Evolutionary conservation across 2,329 filamentous ascomycete genomes (phyloP).

Genomic region (Pseudocercospora fijiensis): DNA sequence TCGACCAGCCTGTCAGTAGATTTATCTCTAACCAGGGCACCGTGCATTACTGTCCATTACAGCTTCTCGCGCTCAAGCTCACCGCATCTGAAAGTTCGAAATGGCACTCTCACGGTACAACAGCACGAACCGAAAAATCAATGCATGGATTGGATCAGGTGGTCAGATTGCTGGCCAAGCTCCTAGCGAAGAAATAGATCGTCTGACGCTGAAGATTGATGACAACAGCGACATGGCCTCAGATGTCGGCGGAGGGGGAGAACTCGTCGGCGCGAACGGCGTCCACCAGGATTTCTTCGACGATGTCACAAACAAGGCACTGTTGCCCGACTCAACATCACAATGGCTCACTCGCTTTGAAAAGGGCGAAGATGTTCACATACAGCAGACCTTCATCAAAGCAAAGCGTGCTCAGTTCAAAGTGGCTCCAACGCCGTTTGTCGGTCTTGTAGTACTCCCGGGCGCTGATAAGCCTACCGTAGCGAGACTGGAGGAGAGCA

Average conservation of each 20-base stretch:
- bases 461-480: conserved; percentile 14
- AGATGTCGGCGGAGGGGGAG: background rate
- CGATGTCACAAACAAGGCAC: background rate
- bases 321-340: background rate
- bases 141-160: background rate
- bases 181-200: background rate
- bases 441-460: conserved; percentile 10
- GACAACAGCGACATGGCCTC: background rate
- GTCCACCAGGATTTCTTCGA: background rate
- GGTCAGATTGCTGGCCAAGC: background rate
- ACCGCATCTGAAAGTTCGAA: background rate
- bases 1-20: too few relatives aligned
- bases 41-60: background rate
- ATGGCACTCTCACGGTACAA: background rate
- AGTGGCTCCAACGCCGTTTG: background rate
- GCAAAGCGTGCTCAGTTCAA: background rate
- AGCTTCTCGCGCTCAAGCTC: background rate
- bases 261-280: background rate
- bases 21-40: too few relatives aligned
- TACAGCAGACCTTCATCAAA: conserved; percentile 7
- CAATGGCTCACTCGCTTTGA: conserved; percentile 6
- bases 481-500: conserved; percentile 2
- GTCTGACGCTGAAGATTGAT: background rate
- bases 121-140: background rate
- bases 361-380: background rate